Conservation (phyloP, 192 early-diverging fungal genomes). For the Gryganskiella cystojenkinii region DNA sequence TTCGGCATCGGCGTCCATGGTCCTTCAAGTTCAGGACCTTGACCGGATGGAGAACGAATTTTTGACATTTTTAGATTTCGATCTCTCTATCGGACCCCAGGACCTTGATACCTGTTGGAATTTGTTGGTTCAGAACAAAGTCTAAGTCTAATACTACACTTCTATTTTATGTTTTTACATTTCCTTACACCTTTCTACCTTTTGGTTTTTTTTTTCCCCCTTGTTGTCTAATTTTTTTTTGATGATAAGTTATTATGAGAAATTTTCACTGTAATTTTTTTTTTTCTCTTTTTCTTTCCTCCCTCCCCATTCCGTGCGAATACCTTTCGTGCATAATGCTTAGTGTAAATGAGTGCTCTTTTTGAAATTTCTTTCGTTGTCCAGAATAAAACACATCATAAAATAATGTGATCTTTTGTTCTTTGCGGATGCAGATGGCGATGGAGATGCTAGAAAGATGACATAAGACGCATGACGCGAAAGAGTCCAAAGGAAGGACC, state of each 20-base stretch:
- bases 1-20: background rate
- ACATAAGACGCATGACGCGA: too few species aligned
- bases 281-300: background rate
- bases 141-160: background rate
- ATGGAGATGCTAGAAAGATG: too few species aligned
- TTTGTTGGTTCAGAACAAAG: slow-evolving; percentile 29
- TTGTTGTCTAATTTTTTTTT: background rate
- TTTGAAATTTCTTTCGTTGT: background rate
- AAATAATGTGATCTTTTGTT: too few species aligned
- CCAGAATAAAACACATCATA: too few species aligned
- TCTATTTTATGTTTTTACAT: too few species aligned
- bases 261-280: background rate
- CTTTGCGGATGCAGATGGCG: too few species aligned
- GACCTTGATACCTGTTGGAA: slow-evolving; percentile 45
- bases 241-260: background rate
- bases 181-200: background rate
- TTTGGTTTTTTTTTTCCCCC: background rate
- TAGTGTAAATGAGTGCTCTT: too few species aligned
- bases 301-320: background rate
- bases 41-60: slow-evolving; percentile 64
- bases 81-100: slow-evolving; percentile 38
- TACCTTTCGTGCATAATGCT: background rate
- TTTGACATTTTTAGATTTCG: slow-evolving; percentile 59
- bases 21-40: slow-evolving; percentile 47
- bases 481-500: too few species aligned